Evolutionary conservation across 495 filamentous ascomycete genomes (phyloP), one percentile per base, ranked within the genome.

Genomic region (Arthonia radiata): DNA sequence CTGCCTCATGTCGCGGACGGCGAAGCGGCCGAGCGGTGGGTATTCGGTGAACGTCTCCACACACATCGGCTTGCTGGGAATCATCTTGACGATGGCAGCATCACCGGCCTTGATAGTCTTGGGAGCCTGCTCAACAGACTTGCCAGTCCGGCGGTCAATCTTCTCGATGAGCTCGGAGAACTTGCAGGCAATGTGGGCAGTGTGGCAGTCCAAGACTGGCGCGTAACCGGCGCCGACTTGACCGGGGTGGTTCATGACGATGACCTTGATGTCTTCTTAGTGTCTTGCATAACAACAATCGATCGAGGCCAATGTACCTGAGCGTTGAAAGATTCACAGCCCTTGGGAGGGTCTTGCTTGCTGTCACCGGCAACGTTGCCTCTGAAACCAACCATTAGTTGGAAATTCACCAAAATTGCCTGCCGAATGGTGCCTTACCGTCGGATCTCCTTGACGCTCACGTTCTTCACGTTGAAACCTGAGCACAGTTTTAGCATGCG

Each of bases 401-500:
- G n/a, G n/a, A n/a, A n/a, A n/a, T n/a, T n/a, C n/a, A n/a, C n/a
- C n/a, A n/a, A n/a, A n/a, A n/a, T n/a, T n/a, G n/a, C n/a, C n/a
- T n/a, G n/a, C n/a, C n/a, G n/a, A n/a, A n/a, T n/a, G n/a, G n/a
- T n/a, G n/a, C n/a, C n/a, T n/a, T n/a, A n/a, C n/a, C 86, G 86
- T 59, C 86, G 86, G 50, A 97, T 90, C 55, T 97, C 86, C 78
- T 97, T 97, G 61, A 97, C 89, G 52, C 86, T 94, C 45, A 97
- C 86, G 86, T 97, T 97, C 83, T 93, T 92, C 61, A 97, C 89
- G 74, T 97, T 97, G 81, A 97, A 97, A 44, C 86, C n/a, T n/a
- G n/a, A n/a, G n/a, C n/a, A n/a, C n/a, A n/a, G n/a, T n/a, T n/a
- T n/a, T n/a, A n/a, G n/a, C n/a, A n/a, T n/a, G n/a, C n/a, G n/a